A percentile compares a stretch with the other conserved stretches of the same genome.
Conservation (phyloP, 2,329 filamentous ascomycete species). For the Rhinocladiella similis region DNA sequence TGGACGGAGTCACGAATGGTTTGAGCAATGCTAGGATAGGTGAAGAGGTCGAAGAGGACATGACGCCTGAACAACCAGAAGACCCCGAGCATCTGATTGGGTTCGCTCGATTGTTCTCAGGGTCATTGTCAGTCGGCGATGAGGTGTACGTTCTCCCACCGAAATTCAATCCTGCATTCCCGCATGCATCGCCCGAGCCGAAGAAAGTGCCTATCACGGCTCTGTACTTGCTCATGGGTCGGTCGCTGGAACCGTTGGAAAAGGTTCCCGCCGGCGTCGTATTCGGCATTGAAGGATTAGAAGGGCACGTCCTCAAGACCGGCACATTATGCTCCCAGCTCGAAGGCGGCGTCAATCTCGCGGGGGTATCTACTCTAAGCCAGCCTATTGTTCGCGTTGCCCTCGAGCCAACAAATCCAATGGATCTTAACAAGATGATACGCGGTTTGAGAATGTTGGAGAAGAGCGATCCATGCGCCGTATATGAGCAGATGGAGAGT, state of each 20-base stretch:
- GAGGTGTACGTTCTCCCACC: conserved; percentile 87
- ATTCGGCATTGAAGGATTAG: conserved; percentile 90
- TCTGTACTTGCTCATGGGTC: conserved; percentile 94
- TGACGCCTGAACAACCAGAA: conserved; percentile 33
- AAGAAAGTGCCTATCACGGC: conserved; percentile 82
- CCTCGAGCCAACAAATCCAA: conserved; percentile 87
- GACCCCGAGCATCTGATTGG: conserved; percentile 89
- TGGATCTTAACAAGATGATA: conserved; percentile 93
- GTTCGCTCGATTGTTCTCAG: conserved; percentile 91
- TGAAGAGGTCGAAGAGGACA: conserved; percentile 52
- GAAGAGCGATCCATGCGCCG: conserved; percentile 91
- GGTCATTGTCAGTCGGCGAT: conserved; percentile 84
- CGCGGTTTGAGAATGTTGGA: conserved; percentile 81
- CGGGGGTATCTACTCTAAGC: conserved; percentile 75
- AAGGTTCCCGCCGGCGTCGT: conserved; percentile 91
- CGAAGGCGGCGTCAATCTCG: conserved; percentile 84
- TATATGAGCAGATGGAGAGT: conserved; percentile 89
- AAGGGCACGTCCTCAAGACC: conserved; percentile 91
- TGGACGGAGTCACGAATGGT: conserved; percentile 62
- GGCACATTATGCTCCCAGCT: conserved; percentile 88
- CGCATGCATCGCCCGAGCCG: conserved; percentile 70
- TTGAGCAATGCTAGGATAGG: conserved; percentile 52
- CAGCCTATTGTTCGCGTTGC: conserved; percentile 95
- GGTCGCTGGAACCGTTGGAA: conserved; percentile 76
- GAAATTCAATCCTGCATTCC: conserved; percentile 83